Conservation (phyloP, 208 protist genomes). For the Vickermania ingenoplastis region DNA sequence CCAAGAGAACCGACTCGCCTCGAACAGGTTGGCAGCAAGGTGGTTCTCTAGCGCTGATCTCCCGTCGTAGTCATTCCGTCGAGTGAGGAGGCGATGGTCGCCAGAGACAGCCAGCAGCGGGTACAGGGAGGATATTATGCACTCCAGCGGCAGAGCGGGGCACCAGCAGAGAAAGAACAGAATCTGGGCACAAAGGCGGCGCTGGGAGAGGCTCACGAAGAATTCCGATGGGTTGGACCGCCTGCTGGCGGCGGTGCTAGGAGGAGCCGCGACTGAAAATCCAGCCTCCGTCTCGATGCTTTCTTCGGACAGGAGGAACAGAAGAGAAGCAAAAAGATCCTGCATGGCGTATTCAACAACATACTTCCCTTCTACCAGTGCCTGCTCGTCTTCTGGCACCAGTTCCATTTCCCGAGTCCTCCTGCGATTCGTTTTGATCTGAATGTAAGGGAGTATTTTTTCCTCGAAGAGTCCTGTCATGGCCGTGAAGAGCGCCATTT, state of each 20-base stretch:
- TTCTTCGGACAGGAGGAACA: slow-evolving; percentile 12
- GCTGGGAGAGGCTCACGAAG: slow-evolving; percentile 45
- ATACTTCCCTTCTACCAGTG: neutral
- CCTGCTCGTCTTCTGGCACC: neutral
- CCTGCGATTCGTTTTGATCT: neutral
- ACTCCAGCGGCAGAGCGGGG: slow-evolving; percentile 13
- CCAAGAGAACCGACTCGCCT: neutral
- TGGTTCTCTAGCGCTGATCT: neutral
- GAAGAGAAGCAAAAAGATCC: slow-evolving; percentile 12
- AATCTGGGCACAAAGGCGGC: slow-evolving; percentile 27
- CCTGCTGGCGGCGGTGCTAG: slow-evolving; percentile 1
- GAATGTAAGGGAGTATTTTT: neutral
- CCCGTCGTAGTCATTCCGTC: neutral
- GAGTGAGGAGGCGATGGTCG: neutral
- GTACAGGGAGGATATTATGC: slow-evolving; percentile 52
- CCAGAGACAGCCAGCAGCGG: slow-evolving; percentile 32
- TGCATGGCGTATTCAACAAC: slow-evolving; percentile 10
- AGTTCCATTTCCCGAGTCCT: neutral
- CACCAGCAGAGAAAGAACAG: slow-evolving; percentile 59
- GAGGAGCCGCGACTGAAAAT: neutral
- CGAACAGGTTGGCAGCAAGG: neutral
- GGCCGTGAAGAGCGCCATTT: slow-evolving; percentile 30
- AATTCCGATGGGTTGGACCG: slow-evolving; percentile 17
- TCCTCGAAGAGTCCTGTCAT: slow-evolving; percentile 15
- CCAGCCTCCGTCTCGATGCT: neutral